Base-by-base conservation (phyloP, 345 rosid genomes). In the Eucalyptus curtisii region DNA sequence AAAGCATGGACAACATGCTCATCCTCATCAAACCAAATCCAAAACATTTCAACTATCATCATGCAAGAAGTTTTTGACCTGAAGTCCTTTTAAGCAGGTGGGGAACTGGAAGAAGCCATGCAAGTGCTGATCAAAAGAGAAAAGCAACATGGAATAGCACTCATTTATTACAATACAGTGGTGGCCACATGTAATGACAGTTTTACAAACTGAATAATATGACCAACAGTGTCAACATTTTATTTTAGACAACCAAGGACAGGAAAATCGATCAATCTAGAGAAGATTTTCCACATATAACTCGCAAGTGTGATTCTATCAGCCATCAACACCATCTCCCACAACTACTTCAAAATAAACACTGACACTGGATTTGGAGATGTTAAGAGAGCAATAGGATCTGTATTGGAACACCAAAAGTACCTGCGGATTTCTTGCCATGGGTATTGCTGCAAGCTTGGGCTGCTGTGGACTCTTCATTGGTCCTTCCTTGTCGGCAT, bases 401-500 rank as follows among this genome's bases (percentile, higher is more conserved):
- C 15, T 33, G 66, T 52, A 40, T 45, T 10, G 66, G 42, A 86
- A 86, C 33, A 86, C 84, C 45, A 17, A 82, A 45, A 49, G 68
- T 88, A 94, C 94, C 94, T 90, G 93, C 57, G 86, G 94, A 82
- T 91, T 93, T 88, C 95, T 93, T 79, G 90, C 94, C 93, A 91
- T 87, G 81, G 96, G 95, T 88, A 94, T 88, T 48, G 94, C 89
- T 55, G 97, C 91, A 88, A 93, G 93, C 79, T 93, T 93, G 44
- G 95, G 97, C 90, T 94, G 97, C 90, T 90, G 95, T 12, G 95
- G 57, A 48, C 92, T 93, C 91, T 93, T 89, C 45, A 88, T 59
- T 4, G 98, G 91, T 84, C 95, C 96, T 91, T 95, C 99, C 92
- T 91, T 91, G 90, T 92, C 91, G 33, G 90, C 81, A 91, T 88